A percentile compares a stretch with the other conserved stretches of the same genome.
phyloP scores from a whole-genome alignment of 169 alveolate genomes.

The Perkinsus olseni region DNA sequence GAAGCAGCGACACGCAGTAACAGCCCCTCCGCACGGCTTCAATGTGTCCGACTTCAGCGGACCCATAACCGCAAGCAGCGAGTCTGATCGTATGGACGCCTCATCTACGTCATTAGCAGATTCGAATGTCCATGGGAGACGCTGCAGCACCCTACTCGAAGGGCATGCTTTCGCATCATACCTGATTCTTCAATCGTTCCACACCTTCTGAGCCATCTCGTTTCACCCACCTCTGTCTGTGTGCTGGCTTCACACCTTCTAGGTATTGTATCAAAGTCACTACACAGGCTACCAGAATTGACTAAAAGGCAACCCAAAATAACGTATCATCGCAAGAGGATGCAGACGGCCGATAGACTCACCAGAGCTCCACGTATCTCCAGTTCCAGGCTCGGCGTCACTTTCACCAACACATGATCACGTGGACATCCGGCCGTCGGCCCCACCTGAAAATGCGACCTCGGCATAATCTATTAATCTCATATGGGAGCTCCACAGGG shows the following conservation, averaged over 20 bases:
- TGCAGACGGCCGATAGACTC: neutral
- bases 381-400: neutral
- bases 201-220: neutral
- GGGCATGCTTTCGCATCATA: neutral
- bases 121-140: neutral
- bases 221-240: neutral
- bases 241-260: neutral
- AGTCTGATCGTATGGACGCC: neutral
- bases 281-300: neutral
- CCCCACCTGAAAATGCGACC: neutral
- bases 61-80: neutral
- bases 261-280: neutral
- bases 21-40: too few relatives aligned
- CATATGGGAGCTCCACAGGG: too few relatives aligned
- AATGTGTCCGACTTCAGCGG: neutral
- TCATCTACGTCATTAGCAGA: neutral
- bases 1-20: too few relatives aligned
- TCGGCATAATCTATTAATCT: too few relatives aligned
- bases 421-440: neutral
- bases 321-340: neutral
- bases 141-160: neutral
- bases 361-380: neutral
- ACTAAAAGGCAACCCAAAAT: too few relatives aligned
- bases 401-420: neutral
- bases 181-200: too few relatives aligned